These are phyloP conservation scores for Botrytis pseudocinerea DNA, from an alignment of 2,329 filamentous ascomycete species.

Conservation along the genomic window DNA sequence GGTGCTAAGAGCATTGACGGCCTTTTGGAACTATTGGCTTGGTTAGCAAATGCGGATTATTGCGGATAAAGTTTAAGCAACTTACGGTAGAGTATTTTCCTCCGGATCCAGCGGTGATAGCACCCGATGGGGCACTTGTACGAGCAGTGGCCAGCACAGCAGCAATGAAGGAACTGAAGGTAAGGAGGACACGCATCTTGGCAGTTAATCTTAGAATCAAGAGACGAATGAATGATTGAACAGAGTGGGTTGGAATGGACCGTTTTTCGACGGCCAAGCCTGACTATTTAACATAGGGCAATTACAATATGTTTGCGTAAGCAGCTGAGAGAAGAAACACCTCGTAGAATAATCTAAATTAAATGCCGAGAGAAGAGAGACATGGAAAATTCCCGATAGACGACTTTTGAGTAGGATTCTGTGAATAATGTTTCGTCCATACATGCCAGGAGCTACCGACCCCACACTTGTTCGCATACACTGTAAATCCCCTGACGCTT, in stretches of 20 bases:
- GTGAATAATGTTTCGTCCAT: background rate
- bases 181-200: slow-evolving; percentile 37
- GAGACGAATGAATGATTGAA: background rate
- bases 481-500: background rate
- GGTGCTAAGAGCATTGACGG: slow-evolving; percentile 52
- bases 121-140: slow-evolving; percentile 49
- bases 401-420: background rate
- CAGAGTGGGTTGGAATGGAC: background rate
- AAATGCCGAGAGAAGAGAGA: background rate
- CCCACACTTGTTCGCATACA: background rate
- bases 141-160: slow-evolving; percentile 39
- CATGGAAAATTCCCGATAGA: background rate
- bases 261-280: background rate
- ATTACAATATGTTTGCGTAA: background rate
- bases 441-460: slow-evolving; percentile 17
- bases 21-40: slow-evolving; percentile 46
- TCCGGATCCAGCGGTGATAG: slow-evolving; percentile 48
- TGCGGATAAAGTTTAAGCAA: background rate
- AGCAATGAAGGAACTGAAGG: slow-evolving; percentile 33
- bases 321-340: background rate
- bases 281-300: slow-evolving; percentile 10
- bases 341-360: slow-evolving; percentile 7
- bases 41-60: slow-evolving; percentile 18
- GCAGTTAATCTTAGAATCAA: slow-evolving; percentile 2
- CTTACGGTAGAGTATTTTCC: slow-evolving; percentile 48